phyloP scores from a whole-genome alignment of 2,329 filamentous ascomycete species.

The Lasiodiplodia sp. region DNA sequence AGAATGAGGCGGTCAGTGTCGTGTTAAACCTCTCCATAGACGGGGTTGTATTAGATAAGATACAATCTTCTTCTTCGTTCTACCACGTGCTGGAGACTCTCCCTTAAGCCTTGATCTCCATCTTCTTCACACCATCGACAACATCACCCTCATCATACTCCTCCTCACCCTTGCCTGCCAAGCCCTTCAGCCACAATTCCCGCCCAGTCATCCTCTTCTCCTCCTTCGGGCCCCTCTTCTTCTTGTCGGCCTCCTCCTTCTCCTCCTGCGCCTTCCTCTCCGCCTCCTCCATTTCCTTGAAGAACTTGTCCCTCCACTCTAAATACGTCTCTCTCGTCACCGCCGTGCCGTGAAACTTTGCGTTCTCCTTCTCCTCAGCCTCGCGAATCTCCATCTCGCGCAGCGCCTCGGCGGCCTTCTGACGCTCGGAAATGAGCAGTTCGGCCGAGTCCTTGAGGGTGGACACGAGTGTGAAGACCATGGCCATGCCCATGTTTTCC shows the following conservation, averaged over 20 bases:
- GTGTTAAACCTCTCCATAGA: not conserved
- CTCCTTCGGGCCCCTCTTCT: slow-evolving; percentile 59
- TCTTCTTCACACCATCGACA: slow-evolving; percentile 50
- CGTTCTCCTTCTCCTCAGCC: slow-evolving; percentile 90
- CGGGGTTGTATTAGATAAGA: not conserved
- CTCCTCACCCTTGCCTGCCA: slow-evolving; percentile 69
- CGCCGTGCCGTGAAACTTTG: slow-evolving; percentile 90
- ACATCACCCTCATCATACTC: slow-evolving; percentile 70
- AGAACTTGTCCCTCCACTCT: slow-evolving; percentile 80
- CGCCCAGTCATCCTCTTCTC: slow-evolving; percentile 79
- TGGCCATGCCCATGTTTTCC: slow-evolving; percentile 95
- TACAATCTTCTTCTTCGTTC: not conserved
- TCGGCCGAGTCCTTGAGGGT: slow-evolving; percentile 92
- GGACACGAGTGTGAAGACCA: slow-evolving; percentile 92
- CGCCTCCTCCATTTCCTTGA: slow-evolving; percentile 80
- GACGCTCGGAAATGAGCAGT: slow-evolving; percentile 77
- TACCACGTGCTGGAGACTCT: not conserved
- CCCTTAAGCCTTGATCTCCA: slow-evolving; percentile 58
- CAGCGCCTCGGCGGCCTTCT: slow-evolving; percentile 65
- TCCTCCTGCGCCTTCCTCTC: slow-evolving; percentile 66
- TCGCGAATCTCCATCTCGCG: slow-evolving; percentile 63
- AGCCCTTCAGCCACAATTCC: slow-evolving; percentile 58
- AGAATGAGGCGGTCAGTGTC: no score
- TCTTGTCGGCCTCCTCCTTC: slow-evolving; percentile 72
- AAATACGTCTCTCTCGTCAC: slow-evolving; percentile 89